Evolutionary conservation across 108 stramenopile genomes (phyloP).

Genomic region (Phaeodactylum tricornutum): DNA sequence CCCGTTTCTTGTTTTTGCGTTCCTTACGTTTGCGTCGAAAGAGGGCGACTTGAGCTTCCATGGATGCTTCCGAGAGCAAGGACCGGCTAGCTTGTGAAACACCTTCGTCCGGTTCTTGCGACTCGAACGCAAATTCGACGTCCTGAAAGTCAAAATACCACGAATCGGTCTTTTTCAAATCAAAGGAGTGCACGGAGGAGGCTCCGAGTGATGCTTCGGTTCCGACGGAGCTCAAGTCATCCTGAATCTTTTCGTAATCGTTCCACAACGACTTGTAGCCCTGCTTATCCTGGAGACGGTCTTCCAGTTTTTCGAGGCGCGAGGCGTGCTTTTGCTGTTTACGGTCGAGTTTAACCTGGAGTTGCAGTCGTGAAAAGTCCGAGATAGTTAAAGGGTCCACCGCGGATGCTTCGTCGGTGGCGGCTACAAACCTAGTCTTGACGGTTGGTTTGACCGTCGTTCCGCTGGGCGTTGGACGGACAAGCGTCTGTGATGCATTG

Average conservation of each 20-base stretch:
- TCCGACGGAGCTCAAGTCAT: neutral
- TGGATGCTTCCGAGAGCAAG: slow-evolving; percentile 9
- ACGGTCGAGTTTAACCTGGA: slow-evolving; percentile 14
- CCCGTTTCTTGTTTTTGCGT: neutral
- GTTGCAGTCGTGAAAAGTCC: slow-evolving; percentile 23
- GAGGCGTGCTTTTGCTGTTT: slow-evolving; percentile 8
- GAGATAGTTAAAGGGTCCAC: too few species aligned
- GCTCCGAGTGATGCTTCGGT: neutral
- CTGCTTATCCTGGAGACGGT: slow-evolving; percentile 20
- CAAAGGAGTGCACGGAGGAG: neutral
- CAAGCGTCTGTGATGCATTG: too few species aligned
- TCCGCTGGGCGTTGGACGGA: too few species aligned
- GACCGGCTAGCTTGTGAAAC: slow-evolving; percentile 16
- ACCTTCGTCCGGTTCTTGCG: slow-evolving; percentile 7
- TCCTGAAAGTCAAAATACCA: slow-evolving; percentile 25
- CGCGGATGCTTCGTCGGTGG: too few species aligned
- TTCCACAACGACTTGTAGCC: slow-evolving; percentile 19
- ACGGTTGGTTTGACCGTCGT: too few species aligned
- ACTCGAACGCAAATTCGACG: neutral
- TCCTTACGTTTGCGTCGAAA: slow-evolving; percentile 3
- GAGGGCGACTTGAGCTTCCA: slow-evolving; percentile 10
- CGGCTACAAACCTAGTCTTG: too few species aligned
- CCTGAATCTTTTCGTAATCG: slow-evolving; percentile 21
- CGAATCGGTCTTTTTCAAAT: slow-evolving; percentile 4
- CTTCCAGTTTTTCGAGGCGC: slow-evolving; percentile 17